Evolutionary conservation across 148 eudicot genomes (phyloP), one percentile per base, ranked within the genome.

Genomic region (Vaccinium myrtillus): DNA sequence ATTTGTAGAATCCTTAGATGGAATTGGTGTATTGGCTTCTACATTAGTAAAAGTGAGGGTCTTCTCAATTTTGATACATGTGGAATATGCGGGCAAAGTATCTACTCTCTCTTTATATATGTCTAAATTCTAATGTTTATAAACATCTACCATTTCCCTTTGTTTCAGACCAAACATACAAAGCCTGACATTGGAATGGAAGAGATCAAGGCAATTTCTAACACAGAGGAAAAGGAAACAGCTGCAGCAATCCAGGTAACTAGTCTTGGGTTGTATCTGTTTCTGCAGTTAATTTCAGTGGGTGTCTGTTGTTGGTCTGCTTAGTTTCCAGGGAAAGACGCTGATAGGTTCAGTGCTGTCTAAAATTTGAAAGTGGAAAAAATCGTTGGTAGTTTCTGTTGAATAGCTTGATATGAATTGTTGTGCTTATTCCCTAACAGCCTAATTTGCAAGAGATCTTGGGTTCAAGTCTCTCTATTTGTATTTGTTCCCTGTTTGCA

Each of bases 161-260:
- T 65, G 74, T 30, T 48, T 81, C 54, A 48, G 75, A 23, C 50
- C n/a, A 65, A 81, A 10, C 50, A 49, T 48, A 23, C 18, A 32
- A 25, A 63, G 48, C 58, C 83, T 13, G 51, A 21, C 8, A 14
- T 46, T 65, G 58, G 30, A 0, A 13, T 48, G 83, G 75, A 81
- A 81, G 75, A 23, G 83, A 81, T 81, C 75, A 65, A 81, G 39
- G 43, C 75, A 63, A 6, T 65, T 27, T 16, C 67, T 15, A 36
- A 18, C 56, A 56, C 70, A 19, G 69, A 8, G 27, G 46, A 36
- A 79, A 79, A 79, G 18, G 82, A 56, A 79, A 58, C 25, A 8
- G 69, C 65, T 18, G 49, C 49, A 32, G 67, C 49, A 56, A 79
- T 56, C 23, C 69, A 55, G 13, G 82, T 79, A 79, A 32, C 69